Evolutionary conservation across 2,329 filamentous ascomycete species (phyloP).

Genomic region (Penicillium vulpinum): DNA sequence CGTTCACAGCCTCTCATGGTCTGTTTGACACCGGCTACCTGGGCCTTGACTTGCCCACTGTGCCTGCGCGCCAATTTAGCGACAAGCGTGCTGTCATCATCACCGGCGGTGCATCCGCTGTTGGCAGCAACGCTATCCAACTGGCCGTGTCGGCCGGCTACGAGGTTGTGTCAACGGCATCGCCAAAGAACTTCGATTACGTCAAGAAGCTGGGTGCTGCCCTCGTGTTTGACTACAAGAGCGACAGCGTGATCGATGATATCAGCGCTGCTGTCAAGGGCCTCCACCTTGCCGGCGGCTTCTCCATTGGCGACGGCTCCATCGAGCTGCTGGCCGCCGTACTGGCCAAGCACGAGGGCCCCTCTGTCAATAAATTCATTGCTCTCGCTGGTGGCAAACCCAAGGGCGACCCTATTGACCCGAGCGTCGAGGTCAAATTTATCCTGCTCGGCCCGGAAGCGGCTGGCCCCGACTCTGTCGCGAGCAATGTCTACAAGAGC

Average conservation of each 20-base stretch:
- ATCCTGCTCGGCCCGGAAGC: not conserved
- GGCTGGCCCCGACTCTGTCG: not conserved
- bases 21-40: constrained; percentile 31
- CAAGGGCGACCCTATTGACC: not conserved
- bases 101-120: constrained; percentile 55
- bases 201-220: constrained; percentile 48
- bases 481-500: not conserved
- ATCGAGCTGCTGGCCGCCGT: not conserved
- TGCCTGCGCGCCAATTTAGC: constrained; percentile 19
- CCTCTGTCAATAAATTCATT: not conserved
- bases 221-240: constrained; percentile 49
- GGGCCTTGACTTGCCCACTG: not conserved
- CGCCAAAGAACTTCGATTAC: constrained; percentile 46
- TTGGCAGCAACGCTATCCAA: constrained; percentile 50
- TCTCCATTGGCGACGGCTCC: not conserved
- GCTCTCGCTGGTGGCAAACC: not conserved
- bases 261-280: constrained; percentile 16
- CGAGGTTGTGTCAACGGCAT: constrained; percentile 43
- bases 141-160: constrained; percentile 44
- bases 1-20: constrained; percentile 35
- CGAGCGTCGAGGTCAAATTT: not conserved
- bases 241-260: constrained; percentile 10
- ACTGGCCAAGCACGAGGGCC: not conserved
- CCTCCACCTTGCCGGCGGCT: not conserved
- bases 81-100: constrained; percentile 38